phyloP scores from a whole-genome alignment of 257 asterid species.

The Nicotiana tomentosiformis region DNA sequence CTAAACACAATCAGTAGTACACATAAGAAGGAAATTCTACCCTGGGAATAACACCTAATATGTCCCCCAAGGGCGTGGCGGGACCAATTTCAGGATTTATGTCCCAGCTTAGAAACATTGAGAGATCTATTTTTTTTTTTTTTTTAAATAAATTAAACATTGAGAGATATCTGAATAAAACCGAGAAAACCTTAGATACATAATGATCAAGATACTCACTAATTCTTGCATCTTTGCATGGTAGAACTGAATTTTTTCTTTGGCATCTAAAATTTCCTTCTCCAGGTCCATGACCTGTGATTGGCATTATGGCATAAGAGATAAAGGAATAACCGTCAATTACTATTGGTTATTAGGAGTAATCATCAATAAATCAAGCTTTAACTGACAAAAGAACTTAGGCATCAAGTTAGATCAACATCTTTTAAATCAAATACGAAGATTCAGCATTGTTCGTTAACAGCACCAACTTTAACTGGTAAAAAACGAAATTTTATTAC shows the following conservation, averaged over 20 bases:
- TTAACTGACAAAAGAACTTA: background rate
- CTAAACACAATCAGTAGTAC: background rate
- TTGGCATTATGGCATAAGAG: constrained; percentile 6
- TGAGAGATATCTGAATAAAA: background rate
- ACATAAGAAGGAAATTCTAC: constrained; percentile 1
- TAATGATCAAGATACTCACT: constrained; percentile 44
- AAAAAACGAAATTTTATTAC: background rate
- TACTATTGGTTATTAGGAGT: background rate
- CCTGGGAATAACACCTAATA: background rate
- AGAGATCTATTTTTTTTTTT: background rate
- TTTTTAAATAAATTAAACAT: background rate
- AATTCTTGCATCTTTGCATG: constrained; percentile 97
- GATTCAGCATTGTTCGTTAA: background rate
- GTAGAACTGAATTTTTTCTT: constrained; percentile 77
- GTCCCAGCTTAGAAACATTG: background rate
- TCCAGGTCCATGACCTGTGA: constrained; percentile 91
- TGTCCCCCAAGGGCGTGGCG: background rate
- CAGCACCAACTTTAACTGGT: background rate
- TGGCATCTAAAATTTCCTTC: constrained; percentile 86
- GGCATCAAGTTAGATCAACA: background rate
- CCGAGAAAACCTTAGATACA: background rate
- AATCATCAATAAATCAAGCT: constrained; percentile 2
- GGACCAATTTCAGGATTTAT: background rate
- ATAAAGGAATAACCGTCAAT: background rate
- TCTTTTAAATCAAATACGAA: background rate